phyloP scores from a whole-genome alignment of 2,329 filamentous ascomycete species.

The Juglanconis oblonga region DNA sequence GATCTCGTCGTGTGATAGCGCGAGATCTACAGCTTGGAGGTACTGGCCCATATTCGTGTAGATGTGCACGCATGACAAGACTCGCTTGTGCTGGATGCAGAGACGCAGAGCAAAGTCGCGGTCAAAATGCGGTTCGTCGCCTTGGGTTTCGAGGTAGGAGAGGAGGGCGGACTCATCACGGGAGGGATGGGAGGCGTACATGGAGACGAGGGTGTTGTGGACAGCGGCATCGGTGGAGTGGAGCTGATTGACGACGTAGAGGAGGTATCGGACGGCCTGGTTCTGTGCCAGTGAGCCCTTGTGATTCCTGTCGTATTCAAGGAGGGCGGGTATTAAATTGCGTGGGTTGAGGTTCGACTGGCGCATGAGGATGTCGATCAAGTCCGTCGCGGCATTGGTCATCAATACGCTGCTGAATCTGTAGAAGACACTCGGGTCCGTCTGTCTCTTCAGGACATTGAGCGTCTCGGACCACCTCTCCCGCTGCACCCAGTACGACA shows the following conservation, averaged over 20 bases:
- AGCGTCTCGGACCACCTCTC: slow-evolving; percentile 89
- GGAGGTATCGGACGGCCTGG: slow-evolving; percentile 89
- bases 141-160: slow-evolving; percentile 86
- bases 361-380: slow-evolving; percentile 94
- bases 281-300: slow-evolving; percentile 70
- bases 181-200: slow-evolving; percentile 84
- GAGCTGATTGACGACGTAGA: slow-evolving; percentile 87
- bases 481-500: slow-evolving; percentile 95
- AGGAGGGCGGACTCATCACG: slow-evolving; percentile 82
- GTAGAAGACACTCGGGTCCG: slow-evolving; percentile 89
- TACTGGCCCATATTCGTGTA: slow-evolving; percentile 97
- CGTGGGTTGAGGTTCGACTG: slow-evolving; percentile 81
- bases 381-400: slow-evolving; percentile 77
- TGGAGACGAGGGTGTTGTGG: slow-evolving; percentile 94
- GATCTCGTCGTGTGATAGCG: slow-evolving; percentile 83
- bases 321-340: slow-evolving; percentile 85
- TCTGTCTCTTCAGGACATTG: slow-evolving; percentile 87
- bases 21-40: slow-evolving; percentile 86
- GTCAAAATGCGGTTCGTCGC: slow-evolving; percentile 82
- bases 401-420: slow-evolving; percentile 96
- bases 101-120: slow-evolving; percentile 93
- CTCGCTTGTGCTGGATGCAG: slow-evolving; percentile 90
- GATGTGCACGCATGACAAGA: slow-evolving; percentile 93
- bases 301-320: slow-evolving; percentile 86
- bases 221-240: slow-evolving; percentile 79